Evolutionary conservation across 306 rosid genomes (phyloP), one percentile per base, ranked within the genome.

Genomic region (Prunus dulcis): DNA sequence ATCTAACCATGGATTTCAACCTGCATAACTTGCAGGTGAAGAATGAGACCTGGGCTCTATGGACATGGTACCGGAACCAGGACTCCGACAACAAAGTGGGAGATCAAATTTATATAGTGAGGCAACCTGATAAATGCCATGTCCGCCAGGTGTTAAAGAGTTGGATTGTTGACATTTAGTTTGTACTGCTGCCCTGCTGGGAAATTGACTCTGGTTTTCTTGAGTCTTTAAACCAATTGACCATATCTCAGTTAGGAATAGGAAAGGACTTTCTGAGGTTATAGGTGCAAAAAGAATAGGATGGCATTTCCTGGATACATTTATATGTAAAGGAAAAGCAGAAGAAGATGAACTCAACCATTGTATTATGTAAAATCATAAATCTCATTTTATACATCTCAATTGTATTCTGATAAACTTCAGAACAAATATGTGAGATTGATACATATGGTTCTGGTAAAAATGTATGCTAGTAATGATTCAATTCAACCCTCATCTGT

Each of bases 51-150:
- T 88, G 91, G 89, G 98, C 97, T 57, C 49, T 89, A 72, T 89
- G 97, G 97, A 85, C 87, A 53, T 89, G 97, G 96, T 77, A 88
- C 75, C 84, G 96, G 58, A 91, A 93, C 76, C 93, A 93, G 93
- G 97, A 89, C 69, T 38, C 85, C 3, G 41, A 76, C 55, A 83
- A 76, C 27, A 80, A 84, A 64, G 88, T 81, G 34, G 96, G 96
- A 46, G 97, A 93, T 77, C 89, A 82, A 85, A 85, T 93, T 71
- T 93, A 88, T 79, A 85, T 93, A 76, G 92, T 91, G 64, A 88
- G 93, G 85, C 91, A 91, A 78, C 93, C 96, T 72, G 81, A 81
- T 28, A 6, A 73, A 53, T 93, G 98, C 64, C 76, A 25, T 57
- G 13, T 76, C 71, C 78, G 46, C 60, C 83, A 38, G 80, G 69